Evolutionary conservation across 495 filamentous ascomycete species (phyloP).

Genomic region (Trichoderma gamsii): DNA sequence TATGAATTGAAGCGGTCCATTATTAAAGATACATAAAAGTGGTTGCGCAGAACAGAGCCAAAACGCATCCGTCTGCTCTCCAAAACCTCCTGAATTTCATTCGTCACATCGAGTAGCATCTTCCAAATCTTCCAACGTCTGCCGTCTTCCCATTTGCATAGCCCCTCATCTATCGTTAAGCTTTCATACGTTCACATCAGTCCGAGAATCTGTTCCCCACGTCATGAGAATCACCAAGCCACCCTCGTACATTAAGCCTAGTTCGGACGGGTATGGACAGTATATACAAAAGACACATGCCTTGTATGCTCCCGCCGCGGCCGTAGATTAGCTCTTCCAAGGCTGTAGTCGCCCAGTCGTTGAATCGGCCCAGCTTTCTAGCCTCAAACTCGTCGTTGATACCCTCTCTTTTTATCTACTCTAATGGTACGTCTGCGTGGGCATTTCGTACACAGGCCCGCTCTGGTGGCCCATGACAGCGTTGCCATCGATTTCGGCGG

Average conservation of each 20-base stretch:
- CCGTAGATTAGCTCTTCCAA: not conserved
- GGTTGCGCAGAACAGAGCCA: not conserved
- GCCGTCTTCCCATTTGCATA: not conserved
- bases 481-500: constrained; percentile 8
- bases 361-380: not conserved
- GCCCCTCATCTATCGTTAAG: not conserved
- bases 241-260: not conserved
- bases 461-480: not conserved
- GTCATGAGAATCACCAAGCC: not conserved
- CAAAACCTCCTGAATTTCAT: not conserved
- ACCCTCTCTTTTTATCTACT: not conserved
- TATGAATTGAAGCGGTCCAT: constrained; percentile 9
- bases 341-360: not conserved
- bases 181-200: not conserved
- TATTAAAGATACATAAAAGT: constrained; percentile 9
- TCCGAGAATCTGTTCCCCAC: not conserved
- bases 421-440: constrained; percentile 15
- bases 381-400: not conserved
- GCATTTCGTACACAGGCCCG: constrained; percentile 19
- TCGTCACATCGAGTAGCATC: not conserved
- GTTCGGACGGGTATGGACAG: constrained; percentile 5
- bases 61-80: not conserved
- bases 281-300: constrained; percentile 14
- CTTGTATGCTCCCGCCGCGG: constrained; percentile 10
- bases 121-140: not conserved